Evolutionary conservation across 1,284 basidiomycete species (phyloP), one percentile per base, ranked within the genome.

Genomic region (Salmacisia buchloeana): DNA sequence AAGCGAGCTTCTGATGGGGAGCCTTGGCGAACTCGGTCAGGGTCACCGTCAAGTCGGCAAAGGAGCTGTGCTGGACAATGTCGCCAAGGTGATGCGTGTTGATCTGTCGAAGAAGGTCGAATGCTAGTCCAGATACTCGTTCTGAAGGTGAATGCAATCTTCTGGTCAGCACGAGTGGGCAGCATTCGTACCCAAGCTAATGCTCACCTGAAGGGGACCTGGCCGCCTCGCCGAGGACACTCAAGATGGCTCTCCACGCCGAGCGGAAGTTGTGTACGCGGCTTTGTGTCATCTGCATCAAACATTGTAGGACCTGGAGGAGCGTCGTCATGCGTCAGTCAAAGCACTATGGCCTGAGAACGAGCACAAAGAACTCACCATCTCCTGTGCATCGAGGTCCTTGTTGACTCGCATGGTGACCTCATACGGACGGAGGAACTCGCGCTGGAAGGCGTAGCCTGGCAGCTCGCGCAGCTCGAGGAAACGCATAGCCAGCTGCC

Each of bases 401-500:
- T 88, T 86, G 81, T 97, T 98, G 79, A 97, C 90, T 46, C 89
- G 86, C 90, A 99, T 99, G 1, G 97, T 94, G 80, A 96, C 89
- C 82, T 98, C 94, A 80, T 98, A 99, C 1, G 96, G 96, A 78
- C 92, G 91, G 62, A 99, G 82, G 82, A 99, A 99, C 80, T 99
- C 96, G 81, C 98, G 99, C 75, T 99, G 96, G 82, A 99, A 99
- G 78, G 94, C 93, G 86, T 98, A 99, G 82, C 97, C 93, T 0
- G 92, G 87, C 69, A 99, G 80, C 80, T 99, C 96, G 79, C 98
- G 94, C 82, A 98, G 98, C 81, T 98, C 96, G 75, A 99, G 84
- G 82, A 99, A 99, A 54, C 94, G 88, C 92, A 96, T 97, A 2
- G 96, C 94, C 41, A 99, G 83, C 81, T 99, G 96, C 29, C 96